These are phyloP conservation scores for Aspergillus panamensis DNA, from an alignment of 495 filamentous ascomycete genomes.

Conservation along the genomic window DNA sequence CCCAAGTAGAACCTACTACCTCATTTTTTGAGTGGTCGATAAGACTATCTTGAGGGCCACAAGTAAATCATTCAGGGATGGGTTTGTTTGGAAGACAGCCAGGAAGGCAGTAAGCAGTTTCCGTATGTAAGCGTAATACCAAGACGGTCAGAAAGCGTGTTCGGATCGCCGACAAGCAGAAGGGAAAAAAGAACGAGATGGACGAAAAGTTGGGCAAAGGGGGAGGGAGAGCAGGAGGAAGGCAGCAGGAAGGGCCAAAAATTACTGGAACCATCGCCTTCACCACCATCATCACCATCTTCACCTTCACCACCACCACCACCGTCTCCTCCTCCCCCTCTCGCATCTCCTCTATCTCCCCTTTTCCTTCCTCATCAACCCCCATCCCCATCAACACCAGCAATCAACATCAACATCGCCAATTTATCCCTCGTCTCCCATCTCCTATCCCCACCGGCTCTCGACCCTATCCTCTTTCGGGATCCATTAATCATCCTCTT, in stretches of 20 bases:
- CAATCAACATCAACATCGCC: constrained; percentile 8
- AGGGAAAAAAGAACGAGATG: constrained; percentile 13
- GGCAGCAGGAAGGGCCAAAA: not conserved
- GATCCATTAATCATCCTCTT: not conserved
- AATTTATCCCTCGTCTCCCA: constrained; percentile 2
- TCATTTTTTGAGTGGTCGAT: too few species aligned
- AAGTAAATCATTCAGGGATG: too few species aligned
- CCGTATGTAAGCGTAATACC: constrained; percentile 11
- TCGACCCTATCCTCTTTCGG: constrained; percentile 3
- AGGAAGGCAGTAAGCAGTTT: not conserved
- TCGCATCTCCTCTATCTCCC: constrained; percentile 8
- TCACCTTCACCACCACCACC: not conserved
- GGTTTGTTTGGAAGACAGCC: too few species aligned
- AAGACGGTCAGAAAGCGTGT: constrained; percentile 11
- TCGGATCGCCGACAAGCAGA: constrained; percentile 12
- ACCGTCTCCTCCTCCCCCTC: constrained; percentile 18
- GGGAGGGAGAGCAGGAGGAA: not conserved
- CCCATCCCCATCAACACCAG: constrained; percentile 11
- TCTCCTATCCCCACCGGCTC: constrained; percentile 3
- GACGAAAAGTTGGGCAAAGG: constrained; percentile 12
- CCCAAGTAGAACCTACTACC: too few species aligned
- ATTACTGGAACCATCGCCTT: constrained; percentile 11
- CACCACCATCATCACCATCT: constrained; percentile 7
- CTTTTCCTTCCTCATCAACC: constrained; percentile 6
- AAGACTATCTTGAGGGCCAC: too few species aligned